These are phyloP conservation scores for Glebionis coronaria DNA, from an alignment of 129 eudicot species.

Conservation along the genomic window DNA sequence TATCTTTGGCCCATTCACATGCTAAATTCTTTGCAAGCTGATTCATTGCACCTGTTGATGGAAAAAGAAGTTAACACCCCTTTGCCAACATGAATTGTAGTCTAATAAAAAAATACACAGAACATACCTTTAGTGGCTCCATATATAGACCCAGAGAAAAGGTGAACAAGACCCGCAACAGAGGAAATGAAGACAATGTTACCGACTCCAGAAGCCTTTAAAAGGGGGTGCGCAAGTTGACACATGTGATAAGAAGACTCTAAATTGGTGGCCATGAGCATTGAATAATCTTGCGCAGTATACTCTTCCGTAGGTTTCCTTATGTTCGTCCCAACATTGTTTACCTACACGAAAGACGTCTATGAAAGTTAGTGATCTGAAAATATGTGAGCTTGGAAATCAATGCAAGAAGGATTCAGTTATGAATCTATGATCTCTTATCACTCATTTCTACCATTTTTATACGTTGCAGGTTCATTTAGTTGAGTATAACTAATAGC, in stretches of 20 bases:
- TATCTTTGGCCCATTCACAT: conserved; percentile 93
- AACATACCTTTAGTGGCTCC: conserved; percentile 73
- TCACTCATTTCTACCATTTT: neutral
- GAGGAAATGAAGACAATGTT: conserved; percentile 79
- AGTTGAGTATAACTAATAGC: too few relatives aligned
- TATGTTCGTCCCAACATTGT: conserved; percentile 81
- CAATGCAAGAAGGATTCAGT: neutral
- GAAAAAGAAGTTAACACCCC: neutral
- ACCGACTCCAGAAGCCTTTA: conserved; percentile 69
- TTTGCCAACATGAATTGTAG: neutral
- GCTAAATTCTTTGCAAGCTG: conserved; percentile 81
- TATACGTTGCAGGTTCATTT: neutral
- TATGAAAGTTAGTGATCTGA: neutral
- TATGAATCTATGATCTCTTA: neutral
- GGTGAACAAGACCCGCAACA: conserved; percentile 58
- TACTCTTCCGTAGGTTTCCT: conserved; percentile 67
- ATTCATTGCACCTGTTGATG: conserved; percentile 64
- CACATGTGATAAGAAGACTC: conserved; percentile 73
- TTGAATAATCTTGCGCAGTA: conserved; percentile 60
- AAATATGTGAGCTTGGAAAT: too few relatives aligned
- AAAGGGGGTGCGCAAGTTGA: conserved; percentile 72
- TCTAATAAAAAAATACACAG: neutral
- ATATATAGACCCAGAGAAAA: conserved; percentile 56
- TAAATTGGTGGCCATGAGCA: conserved; percentile 74
- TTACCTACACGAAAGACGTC: conserved; percentile 38